Evolutionary conservation across 495 filamentous ascomycete genomes (phyloP).

Genomic region (Trichocladium antarcticum): DNA sequence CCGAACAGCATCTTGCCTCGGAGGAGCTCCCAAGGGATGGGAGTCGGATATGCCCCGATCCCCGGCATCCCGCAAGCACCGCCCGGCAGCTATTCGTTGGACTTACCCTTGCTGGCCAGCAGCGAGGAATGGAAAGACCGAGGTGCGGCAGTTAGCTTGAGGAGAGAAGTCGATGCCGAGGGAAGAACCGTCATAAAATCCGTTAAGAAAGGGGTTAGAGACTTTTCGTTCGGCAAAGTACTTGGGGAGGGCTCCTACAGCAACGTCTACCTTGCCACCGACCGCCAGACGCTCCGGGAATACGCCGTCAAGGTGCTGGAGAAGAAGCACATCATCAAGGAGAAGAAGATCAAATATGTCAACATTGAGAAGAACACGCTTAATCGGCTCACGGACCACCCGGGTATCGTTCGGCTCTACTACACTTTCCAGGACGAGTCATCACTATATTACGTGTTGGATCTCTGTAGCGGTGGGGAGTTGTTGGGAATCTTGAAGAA

Average conservation of each 20-base stretch:
- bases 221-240: conserved; percentile 88
- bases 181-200: conserved; percentile 70
- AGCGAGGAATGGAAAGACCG: conserved; percentile 94
- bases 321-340: conserved; percentile 99
- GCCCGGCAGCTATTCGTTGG: conserved; percentile 45
- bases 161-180: conserved; percentile 70
- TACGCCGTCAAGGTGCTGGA: conserved; percentile 98
- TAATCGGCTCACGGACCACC: conserved; percentile 91
- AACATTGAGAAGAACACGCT: conserved; percentile 99
- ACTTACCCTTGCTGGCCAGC: conserved; percentile 54
- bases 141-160: conserved; percentile 69
- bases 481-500: conserved; percentile 85
- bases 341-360: conserved; percentile 99
- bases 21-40: conserved; percentile 55
- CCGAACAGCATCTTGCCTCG: conserved; percentile 49
- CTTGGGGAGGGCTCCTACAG: conserved; percentile 97
- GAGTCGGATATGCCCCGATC: conserved; percentile 36
- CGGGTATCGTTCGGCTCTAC: conserved; percentile 91
- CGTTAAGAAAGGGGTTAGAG: conserved; percentile 93
- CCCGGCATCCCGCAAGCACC: conserved; percentile 30
- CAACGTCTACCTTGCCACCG: conserved; percentile 88
- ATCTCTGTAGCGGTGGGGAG: conserved; percentile 87
- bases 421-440: conserved; percentile 98
- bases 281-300: conserved; percentile 88
- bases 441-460: conserved; percentile 92